Percentiles rank a stretch among this genome's conserved stretches.
Conservation (phyloP, 1,139 yeast species). For the Pichia sp. region DNA sequence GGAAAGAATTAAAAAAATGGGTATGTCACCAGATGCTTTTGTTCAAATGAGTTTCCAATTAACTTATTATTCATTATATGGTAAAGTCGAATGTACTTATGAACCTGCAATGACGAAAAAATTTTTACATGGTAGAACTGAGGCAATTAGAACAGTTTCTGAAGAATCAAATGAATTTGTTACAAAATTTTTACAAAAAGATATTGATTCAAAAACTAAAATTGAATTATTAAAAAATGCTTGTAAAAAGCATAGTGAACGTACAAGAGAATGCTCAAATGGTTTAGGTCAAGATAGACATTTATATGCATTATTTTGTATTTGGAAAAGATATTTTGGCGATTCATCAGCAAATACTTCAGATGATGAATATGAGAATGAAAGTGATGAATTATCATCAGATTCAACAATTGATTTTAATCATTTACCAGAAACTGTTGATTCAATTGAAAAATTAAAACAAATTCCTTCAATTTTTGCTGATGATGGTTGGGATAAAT, state of each 20-base stretch:
- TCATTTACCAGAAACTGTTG: constrained; percentile 21
- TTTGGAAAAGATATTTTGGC: constrained; percentile 72
- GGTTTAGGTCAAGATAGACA: constrained; percentile 92
- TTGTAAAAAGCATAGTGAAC: constrained; percentile 60
- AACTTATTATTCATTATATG: constrained; percentile 85
- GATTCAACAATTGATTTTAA: constrained; percentile 30
- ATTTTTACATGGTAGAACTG: constrained; percentile 86
- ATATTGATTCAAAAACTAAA: constrained; percentile 53
- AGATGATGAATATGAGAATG: constrained; percentile 7
- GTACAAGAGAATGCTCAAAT: constrained; percentile 60
- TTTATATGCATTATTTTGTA: constrained; percentile 76
- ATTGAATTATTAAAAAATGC: constrained; percentile 58
- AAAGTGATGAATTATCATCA: constrained; percentile 19
- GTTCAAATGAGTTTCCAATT: constrained; percentile 94
- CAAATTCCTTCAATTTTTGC: constrained; percentile 62
- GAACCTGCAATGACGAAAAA: constrained; percentile 95
- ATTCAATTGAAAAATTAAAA: constrained; percentile 22
- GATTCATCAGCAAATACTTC: constrained; percentile 25
- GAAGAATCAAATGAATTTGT: constrained; percentile 76
- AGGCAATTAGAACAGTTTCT: constrained; percentile 81
- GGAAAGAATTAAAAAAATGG: constrained; percentile 73
- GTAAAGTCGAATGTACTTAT: constrained; percentile 87
- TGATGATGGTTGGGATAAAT: constrained; percentile 67
- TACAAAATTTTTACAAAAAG: constrained; percentile 73
- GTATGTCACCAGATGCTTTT: constrained; percentile 90